These are phyloP conservation scores for Mucor velutinosus DNA, from an alignment of 371 early-diverging fungal species.

Conservation along the genomic window DNA sequence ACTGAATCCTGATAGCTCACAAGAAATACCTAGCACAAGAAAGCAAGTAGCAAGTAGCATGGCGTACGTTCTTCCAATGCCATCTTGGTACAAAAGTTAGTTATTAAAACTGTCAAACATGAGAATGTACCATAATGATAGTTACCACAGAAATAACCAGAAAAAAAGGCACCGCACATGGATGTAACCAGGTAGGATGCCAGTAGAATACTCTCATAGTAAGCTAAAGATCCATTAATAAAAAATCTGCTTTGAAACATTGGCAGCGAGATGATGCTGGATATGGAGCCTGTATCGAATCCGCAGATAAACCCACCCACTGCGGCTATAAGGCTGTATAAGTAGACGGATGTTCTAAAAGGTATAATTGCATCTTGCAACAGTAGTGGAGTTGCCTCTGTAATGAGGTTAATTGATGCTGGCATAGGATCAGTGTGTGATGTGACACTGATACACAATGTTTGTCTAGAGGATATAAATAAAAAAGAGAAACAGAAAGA, in stretches of 20 bases:
- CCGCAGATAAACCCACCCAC: conserved; percentile 20
- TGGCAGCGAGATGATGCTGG: conserved; percentile 16
- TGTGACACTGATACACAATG: not conserved
- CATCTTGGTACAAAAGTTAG: conserved; percentile 21
- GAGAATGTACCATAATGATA: not conserved
- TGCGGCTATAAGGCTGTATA: conserved; percentile 14
- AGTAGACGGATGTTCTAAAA: conserved; percentile 1
- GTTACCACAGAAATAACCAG: conserved; percentile 47
- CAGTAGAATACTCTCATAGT: conserved; percentile 45
- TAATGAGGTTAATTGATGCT: not conserved
- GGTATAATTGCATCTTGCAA: not conserved
- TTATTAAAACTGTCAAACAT: not conserved
- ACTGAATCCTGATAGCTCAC: conserved; percentile 35
- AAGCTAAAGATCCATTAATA: conserved; percentile 15
- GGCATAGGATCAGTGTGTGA: not conserved
- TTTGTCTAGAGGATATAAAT: not conserved
- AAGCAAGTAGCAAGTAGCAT: conserved; percentile 32
- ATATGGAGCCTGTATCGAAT: conserved; percentile 24
- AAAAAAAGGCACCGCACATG: conserved; percentile 39
- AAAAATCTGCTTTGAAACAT: conserved; percentile 25
- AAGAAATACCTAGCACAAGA: conserved; percentile 35
- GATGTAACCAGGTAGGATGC: conserved; percentile 45
- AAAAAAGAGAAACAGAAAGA: not conserved
- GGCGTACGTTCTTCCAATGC: conserved; percentile 36
- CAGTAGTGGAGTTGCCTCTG: conserved; percentile 9